These are phyloP conservation scores for Lachnellula subtilissima DNA, from an alignment of 2,329 filamentous ascomycete genomes.

Conservation along the genomic window DNA sequence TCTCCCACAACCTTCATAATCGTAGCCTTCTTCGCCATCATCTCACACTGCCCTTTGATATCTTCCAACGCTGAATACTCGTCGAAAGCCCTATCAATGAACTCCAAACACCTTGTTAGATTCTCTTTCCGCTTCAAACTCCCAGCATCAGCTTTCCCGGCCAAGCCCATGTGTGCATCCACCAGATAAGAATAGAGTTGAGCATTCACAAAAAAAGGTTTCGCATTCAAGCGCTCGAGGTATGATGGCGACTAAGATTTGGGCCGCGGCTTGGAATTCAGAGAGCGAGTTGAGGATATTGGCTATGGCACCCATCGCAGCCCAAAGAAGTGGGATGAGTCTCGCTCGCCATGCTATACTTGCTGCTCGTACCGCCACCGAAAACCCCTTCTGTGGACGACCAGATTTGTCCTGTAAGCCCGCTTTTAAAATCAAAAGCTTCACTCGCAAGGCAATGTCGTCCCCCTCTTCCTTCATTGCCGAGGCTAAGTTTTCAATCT, in stretches of 20 bases:
- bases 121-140: slow-evolving; percentile 42
- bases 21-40: slow-evolving; percentile 62
- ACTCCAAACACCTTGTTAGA: slow-evolving; percentile 37
- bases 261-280: slow-evolving; percentile 53
- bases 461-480: slow-evolving; percentile 49
- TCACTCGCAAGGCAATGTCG: slow-evolving; percentile 58
- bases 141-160: slow-evolving; percentile 39
- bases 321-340: slow-evolving; percentile 56
- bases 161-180: slow-evolving; percentile 62
- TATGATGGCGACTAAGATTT: slow-evolving; percentile 56
- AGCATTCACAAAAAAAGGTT: slow-evolving; percentile 51
- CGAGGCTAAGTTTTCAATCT: slow-evolving; percentile 48
- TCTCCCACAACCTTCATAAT: slow-evolving; percentile 57
- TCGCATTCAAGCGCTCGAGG: slow-evolving; percentile 60
- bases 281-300: slow-evolving; percentile 54
- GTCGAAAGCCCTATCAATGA: slow-evolving; percentile 30
- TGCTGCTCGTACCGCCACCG: slow-evolving; percentile 59
- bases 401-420: slow-evolving; percentile 54
- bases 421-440: slow-evolving; percentile 58
- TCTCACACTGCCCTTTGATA: slow-evolving; percentile 54
- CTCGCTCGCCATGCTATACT: slow-evolving; percentile 56
- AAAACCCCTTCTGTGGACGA: slow-evolving; percentile 60
- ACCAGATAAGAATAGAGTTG: slow-evolving; percentile 55
- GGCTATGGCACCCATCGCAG: slow-evolving; percentile 52
- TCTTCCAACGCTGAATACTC: slow-evolving; percentile 56